Evolutionary conservation across 495 filamentous ascomycete species (phyloP).

Genomic region (Daldinia caldariorum): DNA sequence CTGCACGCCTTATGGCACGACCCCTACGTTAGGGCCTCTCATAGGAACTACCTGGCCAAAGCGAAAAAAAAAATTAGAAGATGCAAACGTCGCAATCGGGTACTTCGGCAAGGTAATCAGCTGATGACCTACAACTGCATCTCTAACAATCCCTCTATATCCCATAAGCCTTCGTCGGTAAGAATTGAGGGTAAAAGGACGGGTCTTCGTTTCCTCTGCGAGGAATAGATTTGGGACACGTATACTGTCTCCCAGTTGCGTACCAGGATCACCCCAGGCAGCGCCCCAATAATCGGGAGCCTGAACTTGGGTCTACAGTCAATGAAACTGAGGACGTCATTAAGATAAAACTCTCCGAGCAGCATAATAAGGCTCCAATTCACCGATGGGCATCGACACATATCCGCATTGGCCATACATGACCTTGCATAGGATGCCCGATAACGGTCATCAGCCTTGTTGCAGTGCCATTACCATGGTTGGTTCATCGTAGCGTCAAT

Average conservation of each 20-base stretch:
- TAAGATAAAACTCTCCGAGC: not conserved
- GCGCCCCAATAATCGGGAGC: not conserved
- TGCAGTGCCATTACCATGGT: slow-evolving; percentile 11
- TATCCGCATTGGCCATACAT: not conserved
- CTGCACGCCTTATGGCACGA: not conserved
- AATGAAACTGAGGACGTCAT: not conserved
- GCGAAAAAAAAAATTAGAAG: not conserved
- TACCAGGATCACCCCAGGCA: not conserved
- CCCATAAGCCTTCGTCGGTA: not conserved
- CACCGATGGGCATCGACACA: not conserved
- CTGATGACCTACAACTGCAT: not conserved
- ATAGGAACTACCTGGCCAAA: not conserved
- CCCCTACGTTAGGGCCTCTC: not conserved
- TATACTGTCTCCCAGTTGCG: not conserved
- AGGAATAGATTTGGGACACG: slow-evolving; percentile 1
- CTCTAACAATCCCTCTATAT: not conserved
- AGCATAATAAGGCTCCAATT: slow-evolving; percentile 10
- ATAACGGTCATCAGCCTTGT: slow-evolving; percentile 8
- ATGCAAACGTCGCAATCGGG: not conserved
- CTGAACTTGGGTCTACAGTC: not conserved
- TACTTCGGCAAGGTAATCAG: not conserved
- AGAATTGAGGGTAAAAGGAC: not conserved
- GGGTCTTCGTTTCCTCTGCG: not conserved
- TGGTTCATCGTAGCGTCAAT: not conserved
- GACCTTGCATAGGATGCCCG: not conserved